Evolutionary conservation across 495 filamentous ascomycete species (phyloP), one percentile per base, ranked within the genome.

Genomic region (Podospora anserina): DNA sequence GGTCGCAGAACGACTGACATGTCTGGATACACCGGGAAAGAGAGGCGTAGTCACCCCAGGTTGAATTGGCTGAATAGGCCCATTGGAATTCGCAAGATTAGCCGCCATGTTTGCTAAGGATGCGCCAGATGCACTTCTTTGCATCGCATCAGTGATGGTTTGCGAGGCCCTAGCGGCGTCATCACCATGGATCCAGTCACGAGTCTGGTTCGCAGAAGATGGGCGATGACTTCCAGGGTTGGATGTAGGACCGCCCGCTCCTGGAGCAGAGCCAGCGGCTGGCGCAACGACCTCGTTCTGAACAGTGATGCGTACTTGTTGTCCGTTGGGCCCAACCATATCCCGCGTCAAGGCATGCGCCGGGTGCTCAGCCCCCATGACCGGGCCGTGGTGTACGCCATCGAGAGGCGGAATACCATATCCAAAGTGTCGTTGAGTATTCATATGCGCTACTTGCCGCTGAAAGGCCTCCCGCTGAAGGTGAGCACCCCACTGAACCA

Each of bases 101-200:
- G 66, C 64, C 2, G 76, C 72, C 62, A 80, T 73, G 59, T 71
- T 79, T 23, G 79, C 70, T 18, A 77, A 69, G 2, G 78, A 80
- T 19, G 78, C 78, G 56, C 79, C 81, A 6, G 82, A 82, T 27
- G 82, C 74, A 72, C 78, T 83, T 67, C 82, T 75, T 27, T 81
- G 79, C 81, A 85, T 84, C 26, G 81, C 82, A 69, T 78, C 78
- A 0, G 78, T 73, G 72, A 81, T 80, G n/a, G 70, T 69, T 44
- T 79, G 79, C 15, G 18, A 6, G 30, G 27, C 30, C 28, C n/a
- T 20, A 19, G 61, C 28, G n/a, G 78, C 73, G 65, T 84, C 83
- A 19, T 78, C 78, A 59, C 78, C 72, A 32, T 80, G 78, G 4
- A 84, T 11, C 15, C 9, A 13, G 15, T 49, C 13, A 49, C 13